Evolutionary conservation across 257 asterid species (phyloP).

Genomic region (Petunia axillaris): DNA sequence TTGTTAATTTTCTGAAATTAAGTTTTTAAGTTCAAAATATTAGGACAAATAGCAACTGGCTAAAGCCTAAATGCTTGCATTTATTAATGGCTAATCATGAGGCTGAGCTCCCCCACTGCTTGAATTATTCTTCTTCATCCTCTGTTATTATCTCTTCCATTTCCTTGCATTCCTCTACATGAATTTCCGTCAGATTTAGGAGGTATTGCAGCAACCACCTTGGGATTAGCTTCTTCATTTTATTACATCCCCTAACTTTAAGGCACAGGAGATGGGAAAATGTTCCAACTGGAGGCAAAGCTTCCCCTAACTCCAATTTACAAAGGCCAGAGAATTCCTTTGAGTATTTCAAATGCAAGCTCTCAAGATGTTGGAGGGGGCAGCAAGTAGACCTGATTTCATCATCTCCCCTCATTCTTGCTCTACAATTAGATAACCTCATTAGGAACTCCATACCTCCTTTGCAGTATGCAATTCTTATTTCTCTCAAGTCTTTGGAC

Average conservation of each 20-base stretch:
- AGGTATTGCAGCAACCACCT: slow-evolving; percentile 23
- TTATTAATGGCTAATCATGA: too few species aligned
- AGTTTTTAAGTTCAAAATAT: too few species aligned
- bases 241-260: slow-evolving; percentile 8
- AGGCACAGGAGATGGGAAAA: slow-evolving; percentile 34
- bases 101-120: not conserved
- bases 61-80: too few species aligned
- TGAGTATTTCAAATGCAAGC: not conserved
- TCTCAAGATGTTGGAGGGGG: not conserved
- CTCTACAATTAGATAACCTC: slow-evolving; percentile 18
- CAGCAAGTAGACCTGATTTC: not conserved
- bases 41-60: too few species aligned
- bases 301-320: slow-evolving; percentile 17
- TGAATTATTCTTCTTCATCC: not conserved
- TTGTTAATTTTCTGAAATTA: too few species aligned
- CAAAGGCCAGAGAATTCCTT: slow-evolving; percentile 30
- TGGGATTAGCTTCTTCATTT: slow-evolving; percentile 28
- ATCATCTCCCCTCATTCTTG: not conserved
- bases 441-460: slow-evolving; percentile 33
- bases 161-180: slow-evolving; percentile 16
- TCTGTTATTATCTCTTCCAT: slow-evolving; percentile 34
- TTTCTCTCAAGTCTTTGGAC: slow-evolving; percentile 25
- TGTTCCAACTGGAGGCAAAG: slow-evolving; percentile 22
- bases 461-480: too few species aligned
- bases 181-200: slow-evolving; percentile 25